Evolutionary conservation across 2,329 filamentous ascomycete genomes (phyloP).

Genomic region (Phaeosphaeriaceae sp.): DNA sequence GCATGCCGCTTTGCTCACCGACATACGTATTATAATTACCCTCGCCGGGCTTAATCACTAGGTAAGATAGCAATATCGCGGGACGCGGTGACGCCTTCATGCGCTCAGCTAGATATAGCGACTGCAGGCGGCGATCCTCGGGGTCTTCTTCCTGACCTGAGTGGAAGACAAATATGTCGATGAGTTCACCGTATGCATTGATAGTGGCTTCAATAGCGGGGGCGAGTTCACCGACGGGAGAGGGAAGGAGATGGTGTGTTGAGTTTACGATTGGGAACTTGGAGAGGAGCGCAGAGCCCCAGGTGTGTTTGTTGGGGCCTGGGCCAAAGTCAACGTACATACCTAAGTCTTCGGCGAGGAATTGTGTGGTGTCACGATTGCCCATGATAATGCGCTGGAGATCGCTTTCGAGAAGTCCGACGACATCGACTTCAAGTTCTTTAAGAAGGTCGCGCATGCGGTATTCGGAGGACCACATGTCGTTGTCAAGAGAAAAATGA

Average conservation of each 20-base stretch:
- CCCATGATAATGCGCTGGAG: slow-evolving; percentile 99
- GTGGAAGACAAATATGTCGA: slow-evolving; percentile 98
- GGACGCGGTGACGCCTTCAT: slow-evolving; percentile 86
- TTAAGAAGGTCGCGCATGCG: slow-evolving; percentile 90
- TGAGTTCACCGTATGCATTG: slow-evolving; percentile 84
- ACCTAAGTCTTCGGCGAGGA: slow-evolving; percentile 91
- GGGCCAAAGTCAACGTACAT: slow-evolving; percentile 99
- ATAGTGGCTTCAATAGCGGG: slow-evolving; percentile 97
- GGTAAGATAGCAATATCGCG: slow-evolving; percentile 84
- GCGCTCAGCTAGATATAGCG: slow-evolving; percentile 81
- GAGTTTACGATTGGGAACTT: slow-evolving; percentile 98
- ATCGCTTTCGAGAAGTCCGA: slow-evolving; percentile 93
- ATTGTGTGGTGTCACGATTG: slow-evolving; percentile 94
- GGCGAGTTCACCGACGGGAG: slow-evolving; percentile 90
- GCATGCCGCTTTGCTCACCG: slow-evolving; percentile 84
- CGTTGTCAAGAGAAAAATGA: slow-evolving; percentile 96
- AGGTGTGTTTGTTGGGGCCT: slow-evolving; percentile 98
- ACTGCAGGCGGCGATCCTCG: slow-evolving; percentile 87
- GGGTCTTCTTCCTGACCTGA: slow-evolving; percentile 97
- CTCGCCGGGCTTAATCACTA: slow-evolving; percentile 86
- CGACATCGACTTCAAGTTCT: slow-evolving; percentile 95
- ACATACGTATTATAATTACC: slow-evolving; percentile 99
- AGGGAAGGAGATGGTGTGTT: slow-evolving; percentile 92
- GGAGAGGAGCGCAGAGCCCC: slow-evolving; percentile 89
- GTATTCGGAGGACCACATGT: slow-evolving; percentile 97